Evolutionary conservation across 305 asterid species (phyloP).

Genomic region (Fraxinus dipetala): DNA sequence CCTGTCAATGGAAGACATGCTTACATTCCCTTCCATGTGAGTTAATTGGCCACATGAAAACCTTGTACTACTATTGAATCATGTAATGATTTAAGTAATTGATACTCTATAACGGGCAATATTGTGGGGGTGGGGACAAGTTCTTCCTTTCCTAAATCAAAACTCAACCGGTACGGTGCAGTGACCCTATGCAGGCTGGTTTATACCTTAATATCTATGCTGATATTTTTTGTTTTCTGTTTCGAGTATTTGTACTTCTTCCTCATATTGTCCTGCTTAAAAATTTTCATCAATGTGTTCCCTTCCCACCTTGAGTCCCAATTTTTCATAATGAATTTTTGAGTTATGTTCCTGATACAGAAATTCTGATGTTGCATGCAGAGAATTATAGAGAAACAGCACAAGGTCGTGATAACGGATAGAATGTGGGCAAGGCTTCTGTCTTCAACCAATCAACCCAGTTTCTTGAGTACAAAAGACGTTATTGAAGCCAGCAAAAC

Average conservation of each 20-base stretch:
- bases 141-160: neutral
- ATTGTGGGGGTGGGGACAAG: neutral
- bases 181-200: neutral
- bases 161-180: neutral
- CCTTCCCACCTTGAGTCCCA: neutral
- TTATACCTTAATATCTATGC: neutral
- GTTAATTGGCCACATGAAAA: conserved; percentile 19
- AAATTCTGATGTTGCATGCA: conserved; percentile 27
- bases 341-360: neutral
- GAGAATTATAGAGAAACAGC: conserved; percentile 59
- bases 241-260: neutral
- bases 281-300: neutral
- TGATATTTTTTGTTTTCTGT: neutral
- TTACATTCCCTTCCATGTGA: conserved; percentile 76
- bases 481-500: conserved; percentile 22
- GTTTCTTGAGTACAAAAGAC: conserved; percentile 52
- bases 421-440: conserved; percentile 90
- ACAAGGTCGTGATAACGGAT: conserved; percentile 79
- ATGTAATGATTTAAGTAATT: neutral
- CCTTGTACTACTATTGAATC: neutral
- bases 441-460: conserved; percentile 81
- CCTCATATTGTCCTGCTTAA: neutral
- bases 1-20: conserved; percentile 64
- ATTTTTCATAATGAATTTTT: neutral
- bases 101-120: neutral